Evolutionary conservation across 2,329 filamentous ascomycete species (phyloP), one percentile per base, ranked within the genome.

Genomic region (Phialocephala sp.): DNA sequence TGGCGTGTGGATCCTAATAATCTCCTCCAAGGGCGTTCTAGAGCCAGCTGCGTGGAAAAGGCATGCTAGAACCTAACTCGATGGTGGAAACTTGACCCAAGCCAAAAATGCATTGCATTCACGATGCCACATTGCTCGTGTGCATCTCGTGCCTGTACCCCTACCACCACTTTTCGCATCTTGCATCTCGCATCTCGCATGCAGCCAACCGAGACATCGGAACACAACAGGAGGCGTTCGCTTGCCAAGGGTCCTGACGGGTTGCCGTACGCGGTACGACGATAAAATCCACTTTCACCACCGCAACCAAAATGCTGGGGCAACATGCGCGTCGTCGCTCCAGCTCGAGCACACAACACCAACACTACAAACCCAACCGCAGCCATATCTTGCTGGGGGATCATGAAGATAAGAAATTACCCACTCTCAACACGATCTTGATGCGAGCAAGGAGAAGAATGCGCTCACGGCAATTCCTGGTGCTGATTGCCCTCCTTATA

Each of bases 401-500:
- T 22, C 60, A 73, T 68, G 68, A 73, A 37, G 71, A 75, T n/a
- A 66, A 69, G 18, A 69, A 71, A 32, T 22, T 65, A 22, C 63
- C 70, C 14, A 70, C 70, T 36, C 41, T 75, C 63, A 69, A 69
- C 55, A 66, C 69, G 18, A 57, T 72, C 37, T 63, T 71, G 45
- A 69, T 71, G 66, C 68, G 68, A 62, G 69, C 67, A 15, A 65
- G 75, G 66, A 77, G 77, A 72, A 78, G 72, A 66, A 77, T 80
- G 74, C 76, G 79, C 41, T 75, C 75, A 55, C 73, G 75, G 63
- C 78, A 77, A 66, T 70, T 80, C 15, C 65, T 79, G 39, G 72
- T 76, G 14, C 63, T 81, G 20, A 66, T 81, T 52, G 75, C 74
- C 14, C 65, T 78, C 18, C 61, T 78, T 11, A 74, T 76, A 0